Base-by-base conservation (phyloP, 2,329 filamentous ascomycete genomes). In the Hypoxylon sp. region DNA sequence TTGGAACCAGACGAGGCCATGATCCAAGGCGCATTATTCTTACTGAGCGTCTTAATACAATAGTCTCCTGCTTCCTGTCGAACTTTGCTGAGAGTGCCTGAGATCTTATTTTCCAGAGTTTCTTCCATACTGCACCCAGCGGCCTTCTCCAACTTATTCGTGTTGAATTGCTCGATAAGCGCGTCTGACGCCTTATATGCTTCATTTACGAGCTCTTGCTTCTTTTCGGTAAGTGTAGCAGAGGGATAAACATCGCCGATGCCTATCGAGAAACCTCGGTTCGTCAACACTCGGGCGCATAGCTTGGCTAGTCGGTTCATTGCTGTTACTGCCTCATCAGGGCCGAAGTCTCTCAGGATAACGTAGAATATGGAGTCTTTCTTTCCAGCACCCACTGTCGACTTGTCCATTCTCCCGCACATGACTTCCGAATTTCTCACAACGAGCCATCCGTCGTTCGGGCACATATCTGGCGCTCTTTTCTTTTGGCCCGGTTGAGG, bases 1-100 rank as follows among this genome's bases (percentile, higher is more conserved):
- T 99, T 99, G 57, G 95, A 98, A 51, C 96, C 96, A 11, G 93
- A 98, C 67, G 93, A 96, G 66, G 96, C 96, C 96, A 99, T 99
- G 81, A 97, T 91, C 69, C 98, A 84, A 5, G 96, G 94, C 0
- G 96, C 90, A 73, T 99, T 99, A 81, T 94, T 94, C 69, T 89
- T 91, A 81, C 93, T 97, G 34, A 99, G 84, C 54, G 95, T 93
- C 29, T 90, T 88, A 74, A 97, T 94, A 86, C 96, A 97, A 75
- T 94, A 91, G 55, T 93, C 88, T 84, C 96, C 96, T 65, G 96
- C 95, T 72, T 93, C 90, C 76, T 95, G 91, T 84, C 96, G 91
- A 65, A 99, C 95, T 74, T 91, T 93, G 76, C 91, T 97, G 61
- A 99, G 87, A 74, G 97, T 93, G 80, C 94, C 94, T 48, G 94